phyloP scores from a whole-genome alignment of 73 alveolate species.

The Paramecium tetraurelia region DNA sequence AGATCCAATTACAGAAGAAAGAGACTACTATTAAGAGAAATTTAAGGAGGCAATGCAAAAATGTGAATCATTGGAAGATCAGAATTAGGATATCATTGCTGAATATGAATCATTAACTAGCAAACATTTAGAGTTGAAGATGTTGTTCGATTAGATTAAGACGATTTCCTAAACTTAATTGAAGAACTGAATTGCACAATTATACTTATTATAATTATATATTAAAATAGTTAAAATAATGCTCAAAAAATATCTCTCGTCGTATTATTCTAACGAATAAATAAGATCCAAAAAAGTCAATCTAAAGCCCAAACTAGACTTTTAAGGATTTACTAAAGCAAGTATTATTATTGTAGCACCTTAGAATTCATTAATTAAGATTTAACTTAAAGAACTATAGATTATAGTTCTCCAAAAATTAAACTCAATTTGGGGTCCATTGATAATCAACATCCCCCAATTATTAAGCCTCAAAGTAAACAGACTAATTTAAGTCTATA shows the following conservation, averaged over 20 bases:
- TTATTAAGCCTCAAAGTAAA: not conserved
- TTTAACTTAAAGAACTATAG: not conserved
- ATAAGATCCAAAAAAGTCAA: not conserved
- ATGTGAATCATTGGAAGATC: not conserved
- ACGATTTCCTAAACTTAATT: not conserved
- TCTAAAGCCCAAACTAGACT: not conserved
- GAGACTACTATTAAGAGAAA: not conserved
- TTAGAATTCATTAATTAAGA: not conserved
- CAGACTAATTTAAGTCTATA: not conserved
- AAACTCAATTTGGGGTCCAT: not conserved
- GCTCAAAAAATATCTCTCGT: not conserved
- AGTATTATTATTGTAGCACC: not conserved
- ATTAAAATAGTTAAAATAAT: not conserved
- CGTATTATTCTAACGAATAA: not conserved
- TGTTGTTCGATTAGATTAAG: not conserved
- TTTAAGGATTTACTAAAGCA: not conserved
- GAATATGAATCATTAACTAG: not conserved
- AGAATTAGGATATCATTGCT: not conserved
- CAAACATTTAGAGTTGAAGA: not conserved
- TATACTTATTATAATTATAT: not conserved
- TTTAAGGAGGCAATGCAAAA: not conserved
- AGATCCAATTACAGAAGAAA: not conserved
- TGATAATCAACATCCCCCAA: not conserved
- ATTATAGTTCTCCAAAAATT: not conserved
- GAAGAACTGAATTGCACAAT: not conserved